phyloP scores from a whole-genome alignment of 371 early-diverging fungal genomes.

The Rhizopus delemar region DNA sequence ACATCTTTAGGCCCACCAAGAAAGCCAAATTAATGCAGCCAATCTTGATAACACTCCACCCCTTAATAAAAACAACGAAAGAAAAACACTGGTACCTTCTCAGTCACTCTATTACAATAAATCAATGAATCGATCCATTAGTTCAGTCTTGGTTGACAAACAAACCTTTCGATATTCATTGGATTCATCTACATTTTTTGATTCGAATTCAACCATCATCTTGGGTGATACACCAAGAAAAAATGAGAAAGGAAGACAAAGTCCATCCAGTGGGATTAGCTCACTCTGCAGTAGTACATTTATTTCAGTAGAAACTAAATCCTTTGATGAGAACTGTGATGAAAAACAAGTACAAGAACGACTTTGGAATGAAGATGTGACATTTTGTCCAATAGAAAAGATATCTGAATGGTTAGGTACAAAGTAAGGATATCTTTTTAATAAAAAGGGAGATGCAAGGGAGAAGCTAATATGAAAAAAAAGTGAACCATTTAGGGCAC shows the following conservation, averaged over 20 bases:
- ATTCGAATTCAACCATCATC: neutral
- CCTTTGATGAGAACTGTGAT: neutral
- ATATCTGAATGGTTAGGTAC: slow-evolving; percentile 24
- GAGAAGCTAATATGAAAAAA: neutral
- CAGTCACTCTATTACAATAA: neutral
- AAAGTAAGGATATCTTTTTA: slow-evolving; percentile 9
- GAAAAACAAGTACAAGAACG: slow-evolving; percentile 10
- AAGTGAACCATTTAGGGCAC: slow-evolving; percentile 41
- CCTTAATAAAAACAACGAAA: neutral
- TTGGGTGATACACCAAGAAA: neutral
- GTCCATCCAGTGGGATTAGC: neutral
- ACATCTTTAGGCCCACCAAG: neutral
- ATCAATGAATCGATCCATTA: neutral
- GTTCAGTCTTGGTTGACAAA: neutral
- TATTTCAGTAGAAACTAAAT: neutral
- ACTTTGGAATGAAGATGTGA: slow-evolving; percentile 21
- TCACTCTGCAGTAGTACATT: neutral
- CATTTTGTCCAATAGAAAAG: slow-evolving; percentile 19
- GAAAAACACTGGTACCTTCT: neutral
- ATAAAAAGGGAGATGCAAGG: neutral
- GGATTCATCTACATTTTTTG: neutral
- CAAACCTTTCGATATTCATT: slow-evolving; percentile 2
- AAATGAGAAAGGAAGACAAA: neutral
- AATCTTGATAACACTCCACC: neutral
- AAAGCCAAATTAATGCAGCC: neutral